These are phyloP conservation scores for Phylloporus scabripes DNA, from an alignment of 768 basidiomycete species.

Conservation along the genomic window DNA sequence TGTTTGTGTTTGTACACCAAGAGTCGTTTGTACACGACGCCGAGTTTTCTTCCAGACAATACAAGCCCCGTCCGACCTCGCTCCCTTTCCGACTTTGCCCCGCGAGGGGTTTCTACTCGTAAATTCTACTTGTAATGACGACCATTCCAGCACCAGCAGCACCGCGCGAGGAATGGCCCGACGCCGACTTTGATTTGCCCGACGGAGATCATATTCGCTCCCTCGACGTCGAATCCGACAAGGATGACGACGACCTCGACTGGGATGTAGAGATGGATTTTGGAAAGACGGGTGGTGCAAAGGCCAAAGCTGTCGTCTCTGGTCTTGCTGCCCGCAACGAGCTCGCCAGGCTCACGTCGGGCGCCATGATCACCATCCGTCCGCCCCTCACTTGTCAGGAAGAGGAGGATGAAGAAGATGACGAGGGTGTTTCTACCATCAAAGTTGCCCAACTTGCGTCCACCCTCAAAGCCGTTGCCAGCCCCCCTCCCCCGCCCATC, in stretches of 20 bases:
- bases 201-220: conserved; percentile 66
- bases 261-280: conserved; percentile 80
- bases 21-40: conserved; percentile 28
- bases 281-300: conserved; percentile 51
- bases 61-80: background rate
- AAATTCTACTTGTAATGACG: conserved; percentile 40
- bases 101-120: conserved; percentile 18
- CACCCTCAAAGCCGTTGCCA: conserved; percentile 31
- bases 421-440: conserved; percentile 81
- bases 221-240: conserved; percentile 54
- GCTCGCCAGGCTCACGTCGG: conserved; percentile 28
- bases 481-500: conserved; percentile 36
- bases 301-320: conserved; percentile 35
- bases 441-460: conserved; percentile 55
- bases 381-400: conserved; percentile 50
- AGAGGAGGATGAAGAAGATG: conserved; percentile 60
- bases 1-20: conserved; percentile 17
- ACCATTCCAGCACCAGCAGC: conserved; percentile 55
- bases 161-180: conserved; percentile 75
- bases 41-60: conserved; percentile 36
- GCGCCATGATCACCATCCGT: conserved; percentile 48
- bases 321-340: conserved; percentile 38
- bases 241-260: conserved; percentile 63
- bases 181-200: conserved; percentile 82
- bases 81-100: conserved; percentile 13